Evolutionary conservation across 306 rosid species (phyloP), one percentile per base, ranked within the genome.

Genomic region (Castanospermum australe): DNA sequence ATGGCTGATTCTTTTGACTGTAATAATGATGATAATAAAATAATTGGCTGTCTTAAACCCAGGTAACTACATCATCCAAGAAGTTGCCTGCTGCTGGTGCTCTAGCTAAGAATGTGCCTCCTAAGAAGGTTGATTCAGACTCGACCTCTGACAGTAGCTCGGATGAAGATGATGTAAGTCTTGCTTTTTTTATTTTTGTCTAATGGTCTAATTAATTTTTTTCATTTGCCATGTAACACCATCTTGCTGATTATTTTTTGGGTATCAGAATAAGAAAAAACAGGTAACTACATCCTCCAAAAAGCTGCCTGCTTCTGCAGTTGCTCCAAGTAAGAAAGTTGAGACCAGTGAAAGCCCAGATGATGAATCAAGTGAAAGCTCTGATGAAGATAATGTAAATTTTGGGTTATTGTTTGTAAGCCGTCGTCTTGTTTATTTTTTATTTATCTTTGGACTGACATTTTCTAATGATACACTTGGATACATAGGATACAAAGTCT

Each of bases 401-500:
- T 60, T 47, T 70, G 7, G 20, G 1, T 51, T 52, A 12, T 18
- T 20, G 11, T 14, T 4, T 25, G 0, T 2, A 6, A 12, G 4
- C 8, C 5, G 0, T 11, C 10, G 47, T 4, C 18, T 50, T 14
- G 11, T 22, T 72, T 56, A 3, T 10, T 30, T 41, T 5, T 14
- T 0, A 11, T 5, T 32, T 0, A 0, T 15, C 8, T 61, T 10
- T 47, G 5, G 0, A 22, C 24, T 21, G 6, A 12, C 20, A 4
- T 55, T 2, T 73, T 32, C n/a, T 60, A 13, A 24, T 0, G 9
- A 1, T 61, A 35, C 7, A 2, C 7, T 5, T 39, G 21, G 30
- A 2, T 71, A 6, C 61, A 2, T 32, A 89, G 94, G 88, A 22
- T 48, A 59, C 84, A 22, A 88, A 88, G 65, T 48, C 86, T 14